Evolutionary conservation across 768 basidiomycete species (phyloP), one percentile per base, ranked within the genome.

Genomic region (Dictyophora rubrovolvata): DNA sequence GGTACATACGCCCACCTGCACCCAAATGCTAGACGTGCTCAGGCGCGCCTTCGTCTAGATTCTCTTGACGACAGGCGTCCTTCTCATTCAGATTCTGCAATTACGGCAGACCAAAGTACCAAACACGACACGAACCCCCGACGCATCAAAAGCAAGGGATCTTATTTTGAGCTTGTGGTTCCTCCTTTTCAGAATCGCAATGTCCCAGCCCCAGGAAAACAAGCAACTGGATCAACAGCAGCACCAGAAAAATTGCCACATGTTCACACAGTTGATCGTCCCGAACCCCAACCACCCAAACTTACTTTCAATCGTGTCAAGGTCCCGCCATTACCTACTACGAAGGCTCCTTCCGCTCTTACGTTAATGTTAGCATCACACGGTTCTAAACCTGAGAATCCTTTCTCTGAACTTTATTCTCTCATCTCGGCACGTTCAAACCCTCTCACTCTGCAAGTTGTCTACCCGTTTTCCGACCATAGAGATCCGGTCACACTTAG

Each of bases 351-450:
- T 16, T 93, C 91, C 1, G 79, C 84, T 22, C 73, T 96, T 17
- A 84, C 88, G 0, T 74, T 84, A 0, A 83, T 90, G 75, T 78
- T 97, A 22, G 86, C 86, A 1, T 79, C 83, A 5, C 79, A 86
- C 1, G 77, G 77, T 8, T 74, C 79, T 42, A 75, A 81, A 14
- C 68, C 74, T 46, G 77, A 86, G 10, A 96, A 95, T 68, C 93
- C 95, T 1, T 96, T 94, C 70, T 78, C 86, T 6, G 86, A 93
- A 65, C 72, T 89, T 28, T 98, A 98, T 68, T 86, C 86, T 8
- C 81, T 87, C 5, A 88, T 93, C 22, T 86, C 89, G 0, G 89
- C 91, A 0, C 84, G 89, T 2, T 82, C 83, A 3, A 71, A 73
- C n/a, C 61, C 69, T 16, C 80, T 83, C 50, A 78, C 76, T 28